Base-by-base conservation (phyloP, 2,329 filamentous ascomycete genomes). In the Clarireedia monteithiana region DNA sequence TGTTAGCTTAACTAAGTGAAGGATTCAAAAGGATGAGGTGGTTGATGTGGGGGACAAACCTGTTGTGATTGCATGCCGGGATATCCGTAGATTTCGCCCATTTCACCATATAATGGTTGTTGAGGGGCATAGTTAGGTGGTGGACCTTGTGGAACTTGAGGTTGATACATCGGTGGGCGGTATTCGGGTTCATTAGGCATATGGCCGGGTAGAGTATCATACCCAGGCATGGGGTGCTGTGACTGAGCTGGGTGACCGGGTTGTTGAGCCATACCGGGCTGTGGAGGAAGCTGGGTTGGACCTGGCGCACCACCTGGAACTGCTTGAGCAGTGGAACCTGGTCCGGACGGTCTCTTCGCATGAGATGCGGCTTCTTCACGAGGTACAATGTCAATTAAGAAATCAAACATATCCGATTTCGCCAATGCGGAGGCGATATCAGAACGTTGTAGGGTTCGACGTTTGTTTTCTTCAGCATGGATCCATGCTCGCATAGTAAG, bases 321-420 rank as follows among this genome's bases (percentile, higher is more conserved):
- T 66, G 75, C 67, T 71, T 69, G 61, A 65, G 72, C 61, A 66
- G 73, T 59, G 69, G 72, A 73, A 60, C 64, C 73, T 71, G 38
- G 74, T 49, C 74, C 67, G 47, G 67, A 78, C 6, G 84, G 78
- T 62, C 91, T 80, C 75, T 96, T 96, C 42, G 91, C 83, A 69
- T 91, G 90, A 23, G 87, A 84, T 9, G 88, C 81, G 38, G 92
- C 91, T 72, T 99, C 94, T 71, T 99, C 94, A 52, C 94, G 86
- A 3, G 94, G 94, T 5, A 99, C 94, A 60, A 99, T 99, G 69
- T 99, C 94, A 70, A 99, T 99, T 58, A 99, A 79, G 74, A 99
- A 99, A 75, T 99, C 94, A 72, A 99, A 99, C 94, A 99, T 99
- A 75, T 99, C 94, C 23, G 91, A 96, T 74, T 99, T 99, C 58